Conservation (phyloP, 768 basidiomycete genomes). For the Mycena albidolilacea region DNA sequence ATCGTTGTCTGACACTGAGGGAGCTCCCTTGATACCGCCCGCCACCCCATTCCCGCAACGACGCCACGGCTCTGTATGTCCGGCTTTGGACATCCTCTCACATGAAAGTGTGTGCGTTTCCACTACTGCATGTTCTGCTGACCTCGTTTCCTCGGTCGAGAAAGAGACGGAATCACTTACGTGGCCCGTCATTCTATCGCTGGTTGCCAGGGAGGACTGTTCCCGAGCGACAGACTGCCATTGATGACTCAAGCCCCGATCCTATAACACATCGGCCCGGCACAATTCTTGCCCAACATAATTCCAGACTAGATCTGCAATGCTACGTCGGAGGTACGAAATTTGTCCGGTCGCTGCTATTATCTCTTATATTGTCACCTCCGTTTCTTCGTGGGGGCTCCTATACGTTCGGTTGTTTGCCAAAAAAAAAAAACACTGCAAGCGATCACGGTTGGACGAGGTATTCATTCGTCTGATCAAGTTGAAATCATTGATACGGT, state of each 20-base stretch:
- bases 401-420: too few relatives aligned
- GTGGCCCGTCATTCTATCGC: not conserved
- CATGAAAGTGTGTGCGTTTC: not conserved
- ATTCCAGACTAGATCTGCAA: not conserved
- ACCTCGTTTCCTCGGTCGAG: not conserved
- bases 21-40: not conserved
- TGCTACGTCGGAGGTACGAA: not conserved
- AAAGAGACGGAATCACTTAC: conserved; percentile 5
- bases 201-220: conserved; percentile 16
- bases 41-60: not conserved
- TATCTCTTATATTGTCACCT: not conserved
- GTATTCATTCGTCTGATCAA: not conserved
- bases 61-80: not conserved
- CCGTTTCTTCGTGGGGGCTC: not conserved
- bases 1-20: not conserved
- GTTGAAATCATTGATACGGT: not conserved
- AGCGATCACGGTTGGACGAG: not conserved
- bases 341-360: not conserved
- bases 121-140: not conserved
- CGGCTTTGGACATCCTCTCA: not conserved
- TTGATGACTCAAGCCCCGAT: not conserved
- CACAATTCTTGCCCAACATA: not conserved
- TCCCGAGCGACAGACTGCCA: conserved; percentile 10
- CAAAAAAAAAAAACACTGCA: too few relatives aligned
- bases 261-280: not conserved